Base-by-base conservation (phyloP, 2,329 filamentous ascomycete genomes). In the Diaporthe citrichinensis region DNA sequence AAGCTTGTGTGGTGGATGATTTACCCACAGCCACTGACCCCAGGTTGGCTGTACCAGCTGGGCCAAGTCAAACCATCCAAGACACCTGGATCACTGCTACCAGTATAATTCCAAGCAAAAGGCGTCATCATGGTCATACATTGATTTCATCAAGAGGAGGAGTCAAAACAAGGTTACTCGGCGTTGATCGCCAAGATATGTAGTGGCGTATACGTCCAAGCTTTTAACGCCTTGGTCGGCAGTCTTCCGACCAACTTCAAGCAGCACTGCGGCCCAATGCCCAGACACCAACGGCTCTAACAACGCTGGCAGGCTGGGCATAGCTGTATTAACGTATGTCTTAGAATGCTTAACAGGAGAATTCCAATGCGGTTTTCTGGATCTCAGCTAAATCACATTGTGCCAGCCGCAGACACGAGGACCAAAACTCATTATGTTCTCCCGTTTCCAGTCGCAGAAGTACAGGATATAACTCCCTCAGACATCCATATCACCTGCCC, bases 221-320 rank as follows among this genome's bases (percentile, higher is more conserved):
- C 17, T 44, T 46, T 23, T 46, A 17, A 9, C 2, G 7, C 9
- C 25, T 65, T 46, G 9, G 39, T 34, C 8, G 8, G 25, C 15
- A 31, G 61, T 44, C n/a, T 62, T 41, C 36, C 25, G 39, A 28
- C n/a, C 14, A 28, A 39, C 36, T 36, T 61, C 36, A 28, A 25
- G 36, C 58, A 41, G 41, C 39, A 65, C 61, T 46, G 61, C 61
- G 41, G 58, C 39, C 25, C 15, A 15, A 65, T 65, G 61, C 61
- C 61, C 61, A 65, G 61, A 46, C 61, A 46, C 61, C 61, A 65
- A 28, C 61, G 34, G 41, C 17, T 23, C 17, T 65, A 25, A 46
- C 61, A 31, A 65, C 25, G 7, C 61, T 28, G 6, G 15, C 15
- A 20, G 36, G n/a, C 58, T 65, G 23, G 58, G 58, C 58, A 41